A percentile compares a stretch with the other conserved stretches of the same genome.
Conservation (phyloP, 805 yeast genomes). For the Yarrowia sp. region DNA sequence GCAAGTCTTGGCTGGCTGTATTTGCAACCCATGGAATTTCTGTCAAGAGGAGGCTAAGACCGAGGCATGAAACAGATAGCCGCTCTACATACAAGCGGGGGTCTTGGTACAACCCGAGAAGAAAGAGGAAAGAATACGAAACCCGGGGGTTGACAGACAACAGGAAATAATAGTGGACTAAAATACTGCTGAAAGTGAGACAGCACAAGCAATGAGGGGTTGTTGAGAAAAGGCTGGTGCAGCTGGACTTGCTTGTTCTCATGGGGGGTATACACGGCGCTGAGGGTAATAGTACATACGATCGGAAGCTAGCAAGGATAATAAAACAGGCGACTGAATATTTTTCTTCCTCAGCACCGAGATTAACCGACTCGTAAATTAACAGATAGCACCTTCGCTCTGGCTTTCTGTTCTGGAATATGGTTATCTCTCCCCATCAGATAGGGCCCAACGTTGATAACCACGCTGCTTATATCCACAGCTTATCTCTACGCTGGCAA, state of each 20-base stretch:
- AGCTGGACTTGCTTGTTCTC: neutral
- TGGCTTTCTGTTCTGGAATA: neutral
- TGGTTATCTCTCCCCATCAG: constrained; percentile 7
- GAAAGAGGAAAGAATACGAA: neutral
- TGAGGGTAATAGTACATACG: neutral
- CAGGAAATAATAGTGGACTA: too few species aligned
- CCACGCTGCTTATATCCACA: neutral
- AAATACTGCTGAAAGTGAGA: neutral
- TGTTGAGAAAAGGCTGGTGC: too few species aligned
- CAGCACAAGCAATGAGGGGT: neutral
- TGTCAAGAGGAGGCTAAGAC: neutral
- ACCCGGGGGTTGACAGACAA: too few species aligned
- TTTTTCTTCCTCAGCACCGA: neutral
- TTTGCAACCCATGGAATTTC: neutral
- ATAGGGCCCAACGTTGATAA: neutral
- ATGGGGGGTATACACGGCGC: neutral
- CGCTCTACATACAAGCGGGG: neutral
- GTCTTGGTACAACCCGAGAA: neutral
- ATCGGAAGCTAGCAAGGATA: neutral
- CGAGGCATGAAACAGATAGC: neutral
- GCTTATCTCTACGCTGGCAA: neutral
- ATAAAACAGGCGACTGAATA: neutral
- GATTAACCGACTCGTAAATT: too few species aligned
- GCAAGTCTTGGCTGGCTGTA: neutral
- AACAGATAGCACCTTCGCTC: constrained; percentile 4